Evolutionary conservation across 768 basidiomycete genomes (phyloP), one percentile per base, ranked within the genome.

Genomic region (Trametes coccinea): DNA sequence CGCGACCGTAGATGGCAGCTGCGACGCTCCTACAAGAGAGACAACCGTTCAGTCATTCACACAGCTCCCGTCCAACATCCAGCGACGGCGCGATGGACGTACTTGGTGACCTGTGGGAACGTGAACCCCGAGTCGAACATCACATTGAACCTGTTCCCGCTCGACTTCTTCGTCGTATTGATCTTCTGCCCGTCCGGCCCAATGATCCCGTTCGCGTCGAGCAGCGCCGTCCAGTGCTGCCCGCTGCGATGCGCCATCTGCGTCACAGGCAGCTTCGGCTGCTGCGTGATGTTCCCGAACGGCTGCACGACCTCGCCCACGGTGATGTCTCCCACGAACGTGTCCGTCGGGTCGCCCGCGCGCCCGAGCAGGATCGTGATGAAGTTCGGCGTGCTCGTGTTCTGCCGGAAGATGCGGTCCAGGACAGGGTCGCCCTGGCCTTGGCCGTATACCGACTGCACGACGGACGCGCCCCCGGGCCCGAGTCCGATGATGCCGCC

Each of bases 161-260:
- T 74, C 27, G 72, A 68, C 53, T 82, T 73, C 5, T 77, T 75
- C 37, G 77, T 72, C 22, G 65, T 62, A 41, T 63, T 64, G 40
- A 75, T 67, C n/a, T 62, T 60, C 47, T 72, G 51, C n/a, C 74
- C 73, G 48, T 75, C 74, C 13, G 75, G 75, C 6, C 75, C 75
- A 34, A 74, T 68, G 50, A 74, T 72, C 46, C 70, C 71, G 55
- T 74, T 66, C 61, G 50, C 59, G 60, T 73, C 73, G 51, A 72
- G 53, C 17, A 70, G 55, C 37, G 67, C 64, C 53, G 72, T 70
- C 73, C 74, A 76, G 63, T 74, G 75, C 61, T 74, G 73, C 6
- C 68, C 76, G 16, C 74, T 65, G 8, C 66, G 61, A 34, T 56
- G 53, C 40, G 49, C 10, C 30, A 66, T 65, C 33, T 60, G 50